A percentile compares a stretch with the other conserved stretches of the same genome.
Evolutionary conservation across 352 stramenopile species (phyloP).

Genomic region (Phytophthora pseudosyringae): DNA sequence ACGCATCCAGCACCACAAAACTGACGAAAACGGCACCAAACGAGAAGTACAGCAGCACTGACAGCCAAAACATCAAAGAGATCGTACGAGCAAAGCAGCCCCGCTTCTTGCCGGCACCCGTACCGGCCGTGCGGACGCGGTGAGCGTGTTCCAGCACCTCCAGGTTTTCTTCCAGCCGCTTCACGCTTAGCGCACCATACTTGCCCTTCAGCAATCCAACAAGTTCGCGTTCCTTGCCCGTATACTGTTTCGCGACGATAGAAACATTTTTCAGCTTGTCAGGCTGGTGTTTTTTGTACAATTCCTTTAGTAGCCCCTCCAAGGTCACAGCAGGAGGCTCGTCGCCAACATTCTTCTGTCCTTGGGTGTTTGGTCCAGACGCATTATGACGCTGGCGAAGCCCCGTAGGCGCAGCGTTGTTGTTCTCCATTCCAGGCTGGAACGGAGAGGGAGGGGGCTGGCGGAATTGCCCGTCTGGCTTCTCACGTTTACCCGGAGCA

Average conservation of each 20-base stretch:
- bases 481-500: conserved; percentile 10
- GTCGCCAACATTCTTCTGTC: conserved; percentile 4
- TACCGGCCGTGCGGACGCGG: conserved; percentile 4
- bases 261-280: conserved; percentile 74
- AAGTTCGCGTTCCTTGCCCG: conserved; percentile 72
- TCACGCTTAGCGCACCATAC: conserved; percentile 79
- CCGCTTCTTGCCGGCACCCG: conserved; percentile 29
- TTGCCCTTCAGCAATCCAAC: conserved; percentile 65
- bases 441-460: conserved; percentile 5
- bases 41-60: conserved; percentile 36
- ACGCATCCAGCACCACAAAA: conserved; percentile 44
- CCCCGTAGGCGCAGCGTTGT: conserved; percentile 18
- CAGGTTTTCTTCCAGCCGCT: conserved; percentile 70
- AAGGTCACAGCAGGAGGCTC: conserved; percentile 45
- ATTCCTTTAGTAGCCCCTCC: conserved; percentile 59
- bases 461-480: neutral
- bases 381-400: conserved; percentile 36
- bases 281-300: conserved; percentile 82
- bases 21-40: conserved; percentile 40
- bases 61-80: conserved; percentile 41
- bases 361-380: conserved; percentile 6
- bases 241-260: conserved; percentile 61
- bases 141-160: conserved; percentile 41
- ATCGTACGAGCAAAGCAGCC: conserved; percentile 38
- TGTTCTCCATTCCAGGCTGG: conserved; percentile 10